Base-by-base conservation (phyloP, 192 early-diverging fungal species). In the Podila horticola region DNA sequence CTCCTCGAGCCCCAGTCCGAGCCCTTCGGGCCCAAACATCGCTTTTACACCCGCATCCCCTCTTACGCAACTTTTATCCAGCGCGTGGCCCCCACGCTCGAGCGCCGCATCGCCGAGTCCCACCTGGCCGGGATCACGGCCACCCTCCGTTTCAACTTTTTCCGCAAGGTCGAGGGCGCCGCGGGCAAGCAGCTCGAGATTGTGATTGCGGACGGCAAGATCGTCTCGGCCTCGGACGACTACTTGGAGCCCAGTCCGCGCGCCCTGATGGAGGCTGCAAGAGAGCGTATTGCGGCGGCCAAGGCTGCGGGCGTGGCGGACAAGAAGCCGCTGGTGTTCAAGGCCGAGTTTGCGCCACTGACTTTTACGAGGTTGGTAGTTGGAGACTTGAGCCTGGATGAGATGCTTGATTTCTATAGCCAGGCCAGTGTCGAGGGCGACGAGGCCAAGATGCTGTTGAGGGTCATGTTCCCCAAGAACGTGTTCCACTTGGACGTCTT, bases 401-500 rank as follows among this genome's bases (percentile, higher is more conserved):
- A 70, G 28, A 36, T 70, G 68, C 48, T 60, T 28, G 19, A 26
- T 24, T 48, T 34, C 31, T 30, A 70, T 36, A 45, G 48, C 12
- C 57, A 70, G 45, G 45, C 24, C n/a, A 7, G 10, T 26, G 50
- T 58, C 20, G 3, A 13, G 33, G 48, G 68, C 29, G 77, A 81
- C 17, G 41, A 61, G 12, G 67, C 71, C 2, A 38, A 58, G 9
- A 9, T 73, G 38, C 38, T 81, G 55, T 31, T 81, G 15, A 68
- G 69, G 20, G 66, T 41, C 7, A 36, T 81, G 5, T 81, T 81
- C 67, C 77, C 77, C 41, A 81, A 81, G 52, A 28, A 7, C 4
- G 50, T 31, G 11, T 71, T 72, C 41, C 66, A 51, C 31, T 4
- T 73, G 64, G 77, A 81, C 58, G 28, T 65, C 15, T 69, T 65